Percentiles rank a stretch among this genome's conserved stretches.
These are phyloP conservation scores for Vachellia pachyceras DNA, from an alignment of 306 rosid genomes.

Conservation along the genomic window DNA sequence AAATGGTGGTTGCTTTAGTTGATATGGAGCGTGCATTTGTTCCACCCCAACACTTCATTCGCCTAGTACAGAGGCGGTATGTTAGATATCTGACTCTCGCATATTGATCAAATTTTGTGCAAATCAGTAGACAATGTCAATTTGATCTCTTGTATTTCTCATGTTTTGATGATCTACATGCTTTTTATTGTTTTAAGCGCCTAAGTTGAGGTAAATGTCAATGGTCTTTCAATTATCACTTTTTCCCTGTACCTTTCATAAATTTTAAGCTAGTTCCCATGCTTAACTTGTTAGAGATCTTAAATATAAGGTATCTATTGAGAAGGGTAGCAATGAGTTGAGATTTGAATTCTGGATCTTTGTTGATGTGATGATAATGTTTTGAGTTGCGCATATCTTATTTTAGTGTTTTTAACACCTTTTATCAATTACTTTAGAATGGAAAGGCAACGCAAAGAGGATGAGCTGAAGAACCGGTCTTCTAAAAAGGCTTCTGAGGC, in stretches of 20 bases:
- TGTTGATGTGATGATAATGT: slow-evolving; percentile 2
- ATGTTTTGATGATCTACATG: slow-evolving; percentile 1
- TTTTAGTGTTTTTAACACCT: slow-evolving; percentile 25
- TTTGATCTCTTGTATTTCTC: not conserved
- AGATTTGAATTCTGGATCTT: slow-evolving; percentile 24
- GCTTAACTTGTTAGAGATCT: slow-evolving; percentile 8
- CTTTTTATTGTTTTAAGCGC: slow-evolving; percentile 6
- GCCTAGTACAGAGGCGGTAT: slow-evolving; percentile 97
- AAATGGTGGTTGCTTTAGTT: slow-evolving; percentile 94
- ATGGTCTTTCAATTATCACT: slow-evolving; percentile 23
- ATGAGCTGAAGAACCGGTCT: slow-evolving; percentile 60
- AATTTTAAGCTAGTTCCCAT: slow-evolving; percentile 9
- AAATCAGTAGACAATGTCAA: not conserved
- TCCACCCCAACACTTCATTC: slow-evolving; percentile 97
- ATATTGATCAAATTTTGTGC: slow-evolving; percentile 6
- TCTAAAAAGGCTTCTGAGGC: slow-evolving; percentile 55
- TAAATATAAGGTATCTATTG: not conserved
- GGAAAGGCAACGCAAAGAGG: slow-evolving; percentile 73
- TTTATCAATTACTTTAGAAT: slow-evolving; percentile 49
- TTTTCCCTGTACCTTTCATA: not conserved
- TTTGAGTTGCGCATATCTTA: slow-evolving; percentile 16
- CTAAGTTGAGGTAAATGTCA: slow-evolving; percentile 11
- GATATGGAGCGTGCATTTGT: slow-evolving; percentile 99
- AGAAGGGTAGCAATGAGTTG: slow-evolving; percentile 12
- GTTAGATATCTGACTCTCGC: slow-evolving; percentile 30